These are phyloP conservation scores for Paecilomyces formosus DNA, from an alignment of 2,329 filamentous ascomycete species.

Conservation along the genomic window DNA sequence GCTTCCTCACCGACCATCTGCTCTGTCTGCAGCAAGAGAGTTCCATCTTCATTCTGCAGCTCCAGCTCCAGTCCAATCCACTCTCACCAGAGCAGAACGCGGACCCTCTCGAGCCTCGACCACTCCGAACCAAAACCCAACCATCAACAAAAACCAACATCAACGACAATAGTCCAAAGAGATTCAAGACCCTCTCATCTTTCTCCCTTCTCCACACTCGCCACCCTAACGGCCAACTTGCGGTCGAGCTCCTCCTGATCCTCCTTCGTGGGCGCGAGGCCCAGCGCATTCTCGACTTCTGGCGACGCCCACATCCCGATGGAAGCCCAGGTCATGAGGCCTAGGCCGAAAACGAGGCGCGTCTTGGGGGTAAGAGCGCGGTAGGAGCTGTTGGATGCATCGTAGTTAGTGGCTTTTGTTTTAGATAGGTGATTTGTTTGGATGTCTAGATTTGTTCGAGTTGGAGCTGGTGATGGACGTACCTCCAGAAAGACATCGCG, in stretches of 20 bases:
- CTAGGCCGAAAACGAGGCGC: slow-evolving; percentile 63
- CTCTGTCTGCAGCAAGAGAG: neutral
- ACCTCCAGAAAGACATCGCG: slow-evolving; percentile 34
- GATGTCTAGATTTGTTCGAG: neutral
- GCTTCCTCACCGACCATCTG: neutral
- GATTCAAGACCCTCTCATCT: slow-evolving; percentile 6
- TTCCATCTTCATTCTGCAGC: neutral
- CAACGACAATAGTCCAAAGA: neutral
- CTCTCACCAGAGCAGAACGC: neutral
- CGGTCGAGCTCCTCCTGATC: slow-evolving; percentile 60
- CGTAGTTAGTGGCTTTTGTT: neutral
- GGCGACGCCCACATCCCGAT: slow-evolving; percentile 68
- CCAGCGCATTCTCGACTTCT: slow-evolving; percentile 63
- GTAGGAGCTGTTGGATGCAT: slow-evolving; percentile 50
- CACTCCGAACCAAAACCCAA: neutral
- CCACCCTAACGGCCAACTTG: slow-evolving; percentile 27
- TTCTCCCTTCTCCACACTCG: slow-evolving; percentile 22
- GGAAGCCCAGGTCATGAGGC: slow-evolving; percentile 68
- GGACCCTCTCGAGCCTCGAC: neutral
- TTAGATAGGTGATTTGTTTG: too few species aligned
- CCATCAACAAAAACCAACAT: neutral
- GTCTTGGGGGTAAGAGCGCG: slow-evolving; percentile 63
- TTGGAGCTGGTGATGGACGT: slow-evolving; percentile 5
- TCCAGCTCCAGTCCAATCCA: neutral
- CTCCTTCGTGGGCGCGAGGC: slow-evolving; percentile 63